phyloP scores from a whole-genome alignment of 2,329 filamentous ascomycete species.

The Dothidotthia symphoricarpi region DNA sequence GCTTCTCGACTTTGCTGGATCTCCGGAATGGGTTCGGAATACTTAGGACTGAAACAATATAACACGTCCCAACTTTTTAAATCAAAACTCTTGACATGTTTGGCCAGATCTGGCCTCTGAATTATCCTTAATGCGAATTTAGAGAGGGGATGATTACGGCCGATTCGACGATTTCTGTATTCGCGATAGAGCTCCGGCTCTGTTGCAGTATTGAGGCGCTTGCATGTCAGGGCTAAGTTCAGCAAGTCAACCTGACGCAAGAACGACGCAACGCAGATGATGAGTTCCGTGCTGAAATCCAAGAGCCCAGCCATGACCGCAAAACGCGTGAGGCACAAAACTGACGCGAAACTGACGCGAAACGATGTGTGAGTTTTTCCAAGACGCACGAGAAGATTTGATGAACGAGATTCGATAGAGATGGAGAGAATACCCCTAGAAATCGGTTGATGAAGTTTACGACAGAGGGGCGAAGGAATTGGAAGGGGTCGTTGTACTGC shows the following conservation, averaged over 20 bases:
- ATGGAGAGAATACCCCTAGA: too few relatives aligned
- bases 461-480: too few relatives aligned
- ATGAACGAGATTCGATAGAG: too few relatives aligned
- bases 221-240: conserved; percentile 14
- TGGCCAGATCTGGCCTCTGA: conserved; percentile 4
- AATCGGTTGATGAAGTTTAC: too few relatives aligned
- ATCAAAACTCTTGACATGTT: conserved; percentile 5
- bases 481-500: too few relatives aligned
- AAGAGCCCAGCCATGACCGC: background rate
- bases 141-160: background rate
- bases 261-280: conserved; percentile 9
- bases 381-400: too few relatives aligned
- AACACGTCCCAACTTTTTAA: conserved; percentile 1
- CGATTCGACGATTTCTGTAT: conserved; percentile 4
- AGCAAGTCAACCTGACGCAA: conserved; percentile 13
- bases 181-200: conserved; percentile 16
- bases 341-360: background rate
- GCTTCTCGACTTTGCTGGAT: background rate
- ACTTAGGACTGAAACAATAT: background rate
- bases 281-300: conserved; percentile 11
- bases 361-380: background rate
- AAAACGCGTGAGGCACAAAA: background rate
- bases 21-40: background rate
- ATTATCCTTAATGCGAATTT: conserved; percentile 5
- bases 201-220: conserved; percentile 5